Conservation (phyloP, 805 yeast genomes). For the Tetrapisispora arboricola region DNA sequence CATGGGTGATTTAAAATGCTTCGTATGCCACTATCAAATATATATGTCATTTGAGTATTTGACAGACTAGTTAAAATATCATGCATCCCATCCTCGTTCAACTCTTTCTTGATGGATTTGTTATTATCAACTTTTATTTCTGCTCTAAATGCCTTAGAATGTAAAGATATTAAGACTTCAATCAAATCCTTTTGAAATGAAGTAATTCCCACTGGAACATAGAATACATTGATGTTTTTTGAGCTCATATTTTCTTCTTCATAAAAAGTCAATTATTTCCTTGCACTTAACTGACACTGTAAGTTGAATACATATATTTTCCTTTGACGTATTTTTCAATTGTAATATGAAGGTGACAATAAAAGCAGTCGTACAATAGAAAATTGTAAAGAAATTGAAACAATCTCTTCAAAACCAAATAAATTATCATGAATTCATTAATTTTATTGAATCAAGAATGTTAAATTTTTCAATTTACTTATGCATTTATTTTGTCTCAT, state of each 20-base stretch:
- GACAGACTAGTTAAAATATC: constrained; percentile 17
- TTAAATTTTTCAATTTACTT: too few relatives aligned
- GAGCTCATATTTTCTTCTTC: too few relatives aligned
- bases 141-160: constrained; percentile 26
- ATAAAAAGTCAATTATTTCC: too few relatives aligned
- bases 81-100: constrained; percentile 1
- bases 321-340: too few relatives aligned
- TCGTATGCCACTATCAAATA: constrained; percentile 32
- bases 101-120: background rate
- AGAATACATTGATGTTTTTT: constrained; percentile 7
- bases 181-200: constrained; percentile 35
- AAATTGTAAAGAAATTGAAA: too few relatives aligned
- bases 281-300: too few relatives aligned
- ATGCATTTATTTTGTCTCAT: too few relatives aligned
- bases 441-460: too few relatives aligned
- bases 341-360: too few relatives aligned
- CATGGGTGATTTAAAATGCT: constrained; percentile 58
- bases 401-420: too few relatives aligned
- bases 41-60: constrained; percentile 27
- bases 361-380: too few relatives aligned
- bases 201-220: constrained; percentile 36
- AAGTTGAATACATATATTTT: background rate
- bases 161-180: constrained; percentile 36
- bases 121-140: constrained; percentile 1
- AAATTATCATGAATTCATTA: too few relatives aligned